phyloP scores from a whole-genome alignment of 2,329 filamentous ascomycete species.

The Fusarium abutilonis region DNA sequence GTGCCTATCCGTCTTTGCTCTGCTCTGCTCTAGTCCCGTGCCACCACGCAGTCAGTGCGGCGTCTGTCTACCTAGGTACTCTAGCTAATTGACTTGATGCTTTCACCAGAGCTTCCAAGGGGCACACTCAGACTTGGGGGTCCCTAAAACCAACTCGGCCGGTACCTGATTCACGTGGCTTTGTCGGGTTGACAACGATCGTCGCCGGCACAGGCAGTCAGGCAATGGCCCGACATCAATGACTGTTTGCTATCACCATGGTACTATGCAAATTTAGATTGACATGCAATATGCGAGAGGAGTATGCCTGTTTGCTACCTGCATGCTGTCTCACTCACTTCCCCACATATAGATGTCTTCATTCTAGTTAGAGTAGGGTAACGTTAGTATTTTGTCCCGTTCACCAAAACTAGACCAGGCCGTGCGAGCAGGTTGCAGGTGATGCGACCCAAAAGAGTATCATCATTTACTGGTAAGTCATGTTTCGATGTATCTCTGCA shows the following conservation, averaged over 20 bases:
- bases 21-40: constrained; percentile 22
- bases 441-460: not conserved
- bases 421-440: constrained; percentile 33
- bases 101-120: constrained; percentile 28
- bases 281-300: not conserved
- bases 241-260: too few relatives aligned
- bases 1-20: constrained; percentile 27
- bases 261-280: too few relatives aligned
- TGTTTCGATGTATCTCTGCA: constrained; percentile 9
- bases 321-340: constrained; percentile 27
- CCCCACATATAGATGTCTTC: constrained; percentile 18
- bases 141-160: constrained; percentile 31
- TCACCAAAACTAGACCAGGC: constrained; percentile 13
- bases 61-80: constrained; percentile 9
- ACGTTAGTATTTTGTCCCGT: constrained; percentile 24
- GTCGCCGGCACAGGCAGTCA: constrained; percentile 10
- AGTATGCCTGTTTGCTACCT: constrained; percentile 6
- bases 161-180: constrained; percentile 44
- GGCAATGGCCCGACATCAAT: too few relatives aligned
- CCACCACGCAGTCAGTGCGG: constrained; percentile 36
- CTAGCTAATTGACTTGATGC: constrained; percentile 7
- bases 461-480: constrained; percentile 20
- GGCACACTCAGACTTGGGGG: constrained; percentile 32
- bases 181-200: constrained; percentile 28
- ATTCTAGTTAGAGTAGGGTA: not conserved